Conservation (phyloP, 345 rosid genomes). For the Tarenaya hassleriana region DNA sequence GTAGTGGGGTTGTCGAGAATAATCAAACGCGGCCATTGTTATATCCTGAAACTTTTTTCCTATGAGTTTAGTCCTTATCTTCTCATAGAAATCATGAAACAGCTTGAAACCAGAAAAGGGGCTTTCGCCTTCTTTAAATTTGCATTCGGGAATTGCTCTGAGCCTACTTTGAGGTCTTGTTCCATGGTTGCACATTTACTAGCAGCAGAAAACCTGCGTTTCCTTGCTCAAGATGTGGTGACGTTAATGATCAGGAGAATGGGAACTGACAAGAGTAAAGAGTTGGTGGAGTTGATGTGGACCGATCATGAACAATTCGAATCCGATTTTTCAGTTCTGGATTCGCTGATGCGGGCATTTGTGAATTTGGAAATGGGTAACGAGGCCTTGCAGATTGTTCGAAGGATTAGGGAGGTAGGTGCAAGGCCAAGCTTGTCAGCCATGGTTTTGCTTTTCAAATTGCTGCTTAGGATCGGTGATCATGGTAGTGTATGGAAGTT, state of each 20-base stretch:
- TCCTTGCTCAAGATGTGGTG: slow-evolving; percentile 60
- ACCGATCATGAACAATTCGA: slow-evolving; percentile 37
- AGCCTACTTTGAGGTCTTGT: slow-evolving; percentile 29
- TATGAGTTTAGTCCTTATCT: slow-evolving; percentile 36
- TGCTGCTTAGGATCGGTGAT: slow-evolving; percentile 55
- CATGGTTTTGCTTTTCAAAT: slow-evolving; percentile 41
- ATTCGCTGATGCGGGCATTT: slow-evolving; percentile 57
- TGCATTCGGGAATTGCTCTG: slow-evolving; percentile 40
- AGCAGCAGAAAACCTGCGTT: slow-evolving; percentile 34
- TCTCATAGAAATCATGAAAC: slow-evolving; percentile 41
- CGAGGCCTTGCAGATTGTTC: slow-evolving; percentile 41
- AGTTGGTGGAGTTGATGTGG: slow-evolving; percentile 60
- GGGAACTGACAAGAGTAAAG: slow-evolving; percentile 39
- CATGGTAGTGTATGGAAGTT: slow-evolving; percentile 56
- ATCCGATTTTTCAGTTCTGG: slow-evolving; percentile 58
- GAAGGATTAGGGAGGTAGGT: slow-evolving; percentile 46
- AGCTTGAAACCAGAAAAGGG: slow-evolving; percentile 36
- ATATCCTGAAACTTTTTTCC: slow-evolving; percentile 30
- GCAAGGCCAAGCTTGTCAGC: slow-evolving; percentile 53
- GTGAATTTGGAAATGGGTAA: slow-evolving; percentile 37
- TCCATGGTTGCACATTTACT: slow-evolving; percentile 51
- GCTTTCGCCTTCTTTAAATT: slow-evolving; percentile 63
- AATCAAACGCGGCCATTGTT: slow-evolving; percentile 34
- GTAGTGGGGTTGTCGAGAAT: slow-evolving; percentile 41
- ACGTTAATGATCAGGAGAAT: slow-evolving; percentile 48